A percentile compares a stretch with the other conserved stretches of the same genome.
Conservation (phyloP, 208 protist species). For the Wallacemonas sp. region DNA sequence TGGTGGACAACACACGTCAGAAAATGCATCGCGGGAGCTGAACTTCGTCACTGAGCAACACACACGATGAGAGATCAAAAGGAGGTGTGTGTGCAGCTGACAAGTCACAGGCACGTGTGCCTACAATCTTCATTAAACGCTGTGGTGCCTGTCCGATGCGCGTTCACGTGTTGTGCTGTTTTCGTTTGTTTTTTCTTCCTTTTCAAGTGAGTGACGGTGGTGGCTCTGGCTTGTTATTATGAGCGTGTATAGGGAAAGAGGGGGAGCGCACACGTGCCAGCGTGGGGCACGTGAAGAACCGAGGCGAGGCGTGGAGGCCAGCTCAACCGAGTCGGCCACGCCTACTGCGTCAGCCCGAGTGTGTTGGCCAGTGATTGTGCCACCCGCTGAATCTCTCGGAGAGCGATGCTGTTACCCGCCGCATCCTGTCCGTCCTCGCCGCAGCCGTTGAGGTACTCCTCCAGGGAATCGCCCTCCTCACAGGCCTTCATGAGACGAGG, state of each 20-base stretch:
- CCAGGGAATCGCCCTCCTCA: conserved; percentile 80
- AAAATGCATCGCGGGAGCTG: no score
- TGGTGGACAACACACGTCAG: no score
- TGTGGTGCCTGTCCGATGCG: no score
- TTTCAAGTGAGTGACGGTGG: neutral
- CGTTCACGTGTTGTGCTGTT: no score
- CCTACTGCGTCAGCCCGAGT: conserved; percentile 5
- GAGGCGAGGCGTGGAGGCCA: no score
- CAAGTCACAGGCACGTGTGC: no score
- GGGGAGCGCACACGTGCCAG: neutral
- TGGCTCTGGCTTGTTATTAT: neutral
- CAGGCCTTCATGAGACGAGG: conserved; percentile 91
- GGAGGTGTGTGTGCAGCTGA: no score
- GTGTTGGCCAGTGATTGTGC: neutral
- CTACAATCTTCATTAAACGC: no score
- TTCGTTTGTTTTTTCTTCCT: neutral
- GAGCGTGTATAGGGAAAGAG: conserved; percentile 3
- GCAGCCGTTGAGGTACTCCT: conserved; percentile 32
- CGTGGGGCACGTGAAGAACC: no score
- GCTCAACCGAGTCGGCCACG: no score
- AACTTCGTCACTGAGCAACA: no score
- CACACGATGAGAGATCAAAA: no score
- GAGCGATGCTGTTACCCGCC: neutral
- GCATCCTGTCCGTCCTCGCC: neutral
- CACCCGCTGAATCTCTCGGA: conserved; percentile 3